Evolutionary conservation across 768 basidiomycete species (phyloP).

Genomic region (Hericium rajendrae): DNA sequence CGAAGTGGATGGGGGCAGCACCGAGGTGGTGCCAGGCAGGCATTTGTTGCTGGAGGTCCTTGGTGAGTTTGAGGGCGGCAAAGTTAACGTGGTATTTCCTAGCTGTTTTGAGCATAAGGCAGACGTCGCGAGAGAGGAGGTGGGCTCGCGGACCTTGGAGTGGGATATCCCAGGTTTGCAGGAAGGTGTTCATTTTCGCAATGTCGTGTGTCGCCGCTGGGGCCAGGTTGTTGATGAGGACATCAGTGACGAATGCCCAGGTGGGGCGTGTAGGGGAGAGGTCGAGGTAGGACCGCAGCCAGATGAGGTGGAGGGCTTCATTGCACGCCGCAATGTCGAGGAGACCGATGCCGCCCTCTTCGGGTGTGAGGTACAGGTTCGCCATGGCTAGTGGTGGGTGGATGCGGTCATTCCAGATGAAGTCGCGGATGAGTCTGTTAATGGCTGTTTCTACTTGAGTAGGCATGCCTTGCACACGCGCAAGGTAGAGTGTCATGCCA

Average conservation of each 20-base stretch:
- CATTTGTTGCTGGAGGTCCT: not conserved
- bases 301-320: slow-evolving; percentile 8
- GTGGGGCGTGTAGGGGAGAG: not conserved
- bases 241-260: slow-evolving; percentile 11
- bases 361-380: not conserved
- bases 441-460: not conserved
- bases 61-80: no score
- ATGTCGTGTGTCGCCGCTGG: not conserved
- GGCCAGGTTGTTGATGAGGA: not conserved
- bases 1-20: not conserved
- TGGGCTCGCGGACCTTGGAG: not conserved
- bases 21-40: slow-evolving; percentile 13
- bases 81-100: not conserved
- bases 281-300: slow-evolving; percentile 10
- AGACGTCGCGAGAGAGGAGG: not conserved
- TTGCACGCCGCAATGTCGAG: slow-evolving; percentile 6
- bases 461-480: slow-evolving; percentile 21
- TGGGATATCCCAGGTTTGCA: slow-evolving; percentile 6
- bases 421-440: slow-evolving; percentile 2
- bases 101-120: slow-evolving; percentile 1
- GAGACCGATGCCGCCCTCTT: slow-evolving; percentile 6
- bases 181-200: not conserved
- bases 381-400: not conserved
- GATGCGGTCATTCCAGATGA: slow-evolving; percentile 11
- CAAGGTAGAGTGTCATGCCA: slow-evolving; percentile 20